phyloP scores from a whole-genome alignment of 2,329 filamentous ascomycete species.

The Exserohilum turcica region DNA sequence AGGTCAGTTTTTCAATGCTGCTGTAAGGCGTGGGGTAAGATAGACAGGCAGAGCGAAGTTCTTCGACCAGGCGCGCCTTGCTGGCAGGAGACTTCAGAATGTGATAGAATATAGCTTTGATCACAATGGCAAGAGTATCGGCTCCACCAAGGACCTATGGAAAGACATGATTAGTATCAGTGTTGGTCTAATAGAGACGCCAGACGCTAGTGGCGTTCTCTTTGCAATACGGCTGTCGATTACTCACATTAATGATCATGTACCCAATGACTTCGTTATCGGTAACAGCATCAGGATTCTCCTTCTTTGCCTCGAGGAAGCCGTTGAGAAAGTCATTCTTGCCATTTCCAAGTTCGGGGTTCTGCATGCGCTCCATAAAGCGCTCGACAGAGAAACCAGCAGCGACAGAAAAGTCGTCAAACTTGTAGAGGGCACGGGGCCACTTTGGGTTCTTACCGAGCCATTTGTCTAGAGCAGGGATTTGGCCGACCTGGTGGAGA shows the following conservation, averaged over 20 bases:
- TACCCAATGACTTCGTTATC: constrained; percentile 41
- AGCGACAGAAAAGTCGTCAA: constrained; percentile 30
- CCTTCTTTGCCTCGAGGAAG: constrained; percentile 26
- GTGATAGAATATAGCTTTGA: constrained; percentile 35
- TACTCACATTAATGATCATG: constrained; percentile 39
- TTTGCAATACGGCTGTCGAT: not conserved
- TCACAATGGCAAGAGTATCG: constrained; percentile 35
- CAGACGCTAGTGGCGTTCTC: not conserved
- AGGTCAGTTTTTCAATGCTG: constrained; percentile 43
- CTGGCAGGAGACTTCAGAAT: constrained; percentile 28
- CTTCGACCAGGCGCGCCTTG: constrained; percentile 27
- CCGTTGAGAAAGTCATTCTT: constrained; percentile 31
- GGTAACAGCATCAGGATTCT: constrained; percentile 26
- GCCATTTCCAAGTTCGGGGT: constrained; percentile 21
- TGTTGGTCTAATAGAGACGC: not conserved
- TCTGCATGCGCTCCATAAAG: constrained; percentile 29
- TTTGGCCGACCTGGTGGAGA: constrained; percentile 30
- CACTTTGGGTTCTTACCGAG: constrained; percentile 29
- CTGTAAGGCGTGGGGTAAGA: constrained; percentile 27
- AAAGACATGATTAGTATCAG: not conserved
- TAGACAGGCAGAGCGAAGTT: constrained; percentile 28
- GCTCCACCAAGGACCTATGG: constrained; percentile 38
- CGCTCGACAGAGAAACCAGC: constrained; percentile 26
- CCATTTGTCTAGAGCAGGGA: constrained; percentile 36
- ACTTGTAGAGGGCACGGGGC: constrained; percentile 26